Conservation (phyloP, 331 rosid genomes). For the Prunus yedoensis region DNA sequence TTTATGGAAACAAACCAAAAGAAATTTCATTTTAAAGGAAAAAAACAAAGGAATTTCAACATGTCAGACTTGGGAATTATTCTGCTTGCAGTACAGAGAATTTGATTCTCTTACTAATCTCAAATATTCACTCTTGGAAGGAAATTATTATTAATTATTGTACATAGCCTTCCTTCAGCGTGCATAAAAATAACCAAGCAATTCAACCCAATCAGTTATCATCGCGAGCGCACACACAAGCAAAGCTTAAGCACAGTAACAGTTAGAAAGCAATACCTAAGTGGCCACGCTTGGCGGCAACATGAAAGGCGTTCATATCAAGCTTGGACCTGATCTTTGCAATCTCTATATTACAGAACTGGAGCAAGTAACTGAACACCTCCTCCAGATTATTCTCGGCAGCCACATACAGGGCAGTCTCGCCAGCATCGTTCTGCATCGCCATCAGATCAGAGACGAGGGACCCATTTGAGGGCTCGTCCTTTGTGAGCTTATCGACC, state of each 20-base stretch:
- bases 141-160: not conserved
- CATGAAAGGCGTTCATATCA: conserved; percentile 84
- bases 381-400: conserved; percentile 59
- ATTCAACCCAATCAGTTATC: not conserved
- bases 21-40: no score
- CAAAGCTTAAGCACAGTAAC: not conserved
- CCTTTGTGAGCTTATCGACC: conserved; percentile 50
- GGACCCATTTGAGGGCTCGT: conserved; percentile 45
- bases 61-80: no score
- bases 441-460: conserved; percentile 62
- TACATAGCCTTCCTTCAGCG: not conserved
- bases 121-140: not conserved
- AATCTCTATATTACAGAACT: conserved; percentile 44
- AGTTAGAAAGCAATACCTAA: conserved; percentile 47
- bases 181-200: not conserved
- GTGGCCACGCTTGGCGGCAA: conserved; percentile 88
- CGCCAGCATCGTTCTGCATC: conserved; percentile 79
- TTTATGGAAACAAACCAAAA: no score
- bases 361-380: conserved; percentile 60
- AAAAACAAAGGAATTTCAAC: no score
- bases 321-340: conserved; percentile 78
- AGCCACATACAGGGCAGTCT: conserved; percentile 71
- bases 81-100: conserved; percentile 6
- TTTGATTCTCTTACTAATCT: not conserved
- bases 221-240: not conserved